A percentile compares a stretch with the other conserved stretches of the same genome.
Evolutionary conservation across 1,139 yeast genomes (phyloP).

Genomic region (Taphrina wiesneri): DNA sequence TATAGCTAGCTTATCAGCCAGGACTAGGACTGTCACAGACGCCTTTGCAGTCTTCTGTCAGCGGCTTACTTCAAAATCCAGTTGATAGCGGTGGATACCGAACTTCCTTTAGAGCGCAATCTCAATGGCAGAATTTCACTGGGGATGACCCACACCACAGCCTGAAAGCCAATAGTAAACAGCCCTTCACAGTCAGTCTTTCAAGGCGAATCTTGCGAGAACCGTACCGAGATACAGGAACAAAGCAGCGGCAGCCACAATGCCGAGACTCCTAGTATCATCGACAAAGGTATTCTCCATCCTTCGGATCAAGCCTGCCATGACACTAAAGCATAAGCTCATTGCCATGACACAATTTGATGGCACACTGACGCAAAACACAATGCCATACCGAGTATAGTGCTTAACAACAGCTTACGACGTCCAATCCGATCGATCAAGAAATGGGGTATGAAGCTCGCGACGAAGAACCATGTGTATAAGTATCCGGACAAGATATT

Average conservation of each 20-base stretch:
- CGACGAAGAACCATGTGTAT: conserved; percentile 66
- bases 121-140: conserved; percentile 38
- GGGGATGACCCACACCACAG: conserved; percentile 39
- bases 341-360: not conserved
- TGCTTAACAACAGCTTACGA: conserved; percentile 72
- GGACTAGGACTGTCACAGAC: no score
- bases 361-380: conserved; percentile 40
- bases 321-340: not conserved
- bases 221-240: conserved; percentile 32
- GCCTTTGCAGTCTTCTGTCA: no score
- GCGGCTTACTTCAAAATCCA: conserved; percentile 37
- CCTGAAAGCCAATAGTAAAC: conserved; percentile 39
- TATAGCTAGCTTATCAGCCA: conserved; percentile 1
- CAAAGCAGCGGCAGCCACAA: conserved; percentile 37
- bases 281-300: not conserved
- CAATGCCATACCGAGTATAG: conserved; percentile 75
- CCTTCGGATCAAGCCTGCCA: conserved; percentile 1
- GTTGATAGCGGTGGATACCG: conserved; percentile 37
- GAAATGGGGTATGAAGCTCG: conserved; percentile 89
- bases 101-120: conserved; percentile 37
- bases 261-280: conserved; percentile 18
- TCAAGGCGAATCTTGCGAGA: not conserved
- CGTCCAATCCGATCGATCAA: conserved; percentile 89
- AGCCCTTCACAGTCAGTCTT: conserved; percentile 18
- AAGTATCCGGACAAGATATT: conserved; percentile 91